Percentiles rank a stretch among this genome's conserved stretches.
phyloP scores from a whole-genome alignment of 2,329 filamentous ascomycete genomes.

The Hymenoscyphus albidus region DNA sequence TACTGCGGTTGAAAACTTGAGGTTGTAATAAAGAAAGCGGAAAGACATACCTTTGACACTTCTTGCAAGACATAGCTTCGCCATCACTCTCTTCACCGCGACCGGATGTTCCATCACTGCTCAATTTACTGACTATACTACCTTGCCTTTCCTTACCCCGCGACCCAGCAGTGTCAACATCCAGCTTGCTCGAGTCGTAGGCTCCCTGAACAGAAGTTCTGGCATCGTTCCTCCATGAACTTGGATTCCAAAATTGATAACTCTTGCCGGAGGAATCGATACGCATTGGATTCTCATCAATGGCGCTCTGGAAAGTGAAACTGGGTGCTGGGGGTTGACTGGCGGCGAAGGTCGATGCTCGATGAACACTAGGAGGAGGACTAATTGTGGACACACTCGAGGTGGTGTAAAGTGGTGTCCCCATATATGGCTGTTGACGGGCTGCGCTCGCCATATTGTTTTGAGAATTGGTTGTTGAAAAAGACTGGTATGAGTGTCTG shows the following conservation, averaged over 20 bases:
- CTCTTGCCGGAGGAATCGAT: slow-evolving; percentile 41
- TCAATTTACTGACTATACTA: slow-evolving; percentile 49
- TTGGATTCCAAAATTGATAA: slow-evolving; percentile 55
- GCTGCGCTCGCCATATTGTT: slow-evolving; percentile 29
- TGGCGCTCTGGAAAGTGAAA: slow-evolving; percentile 47
- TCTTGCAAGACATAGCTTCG: slow-evolving; percentile 51
- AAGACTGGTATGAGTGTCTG: slow-evolving; percentile 31
- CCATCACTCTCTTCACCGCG: slow-evolving; percentile 45
- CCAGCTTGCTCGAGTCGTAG: slow-evolving; percentile 21
- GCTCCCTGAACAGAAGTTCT: background rate
- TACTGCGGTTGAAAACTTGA: background rate
- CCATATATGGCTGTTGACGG: slow-evolving; percentile 30
- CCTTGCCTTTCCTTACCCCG: slow-evolving; percentile 20
- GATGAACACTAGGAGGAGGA: slow-evolving; percentile 27
- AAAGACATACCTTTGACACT: slow-evolving; percentile 43
- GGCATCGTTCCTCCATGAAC: slow-evolving; percentile 43
- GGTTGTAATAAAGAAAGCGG: background rate
- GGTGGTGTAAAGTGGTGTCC: slow-evolving; percentile 20
- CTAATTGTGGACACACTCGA: slow-evolving; percentile 30
- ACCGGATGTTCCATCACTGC: slow-evolving; percentile 43
- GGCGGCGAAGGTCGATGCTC: slow-evolving; percentile 21
- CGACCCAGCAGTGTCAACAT: slow-evolving; percentile 15
- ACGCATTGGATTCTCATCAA: slow-evolving; percentile 40
- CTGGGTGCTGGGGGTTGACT: slow-evolving; percentile 50
- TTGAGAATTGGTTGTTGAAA: slow-evolving; percentile 19